Evolutionary conservation across 495 filamentous ascomycete species (phyloP), one percentile per base, ranked within the genome.

Genomic region (Xylaria longipes): DNA sequence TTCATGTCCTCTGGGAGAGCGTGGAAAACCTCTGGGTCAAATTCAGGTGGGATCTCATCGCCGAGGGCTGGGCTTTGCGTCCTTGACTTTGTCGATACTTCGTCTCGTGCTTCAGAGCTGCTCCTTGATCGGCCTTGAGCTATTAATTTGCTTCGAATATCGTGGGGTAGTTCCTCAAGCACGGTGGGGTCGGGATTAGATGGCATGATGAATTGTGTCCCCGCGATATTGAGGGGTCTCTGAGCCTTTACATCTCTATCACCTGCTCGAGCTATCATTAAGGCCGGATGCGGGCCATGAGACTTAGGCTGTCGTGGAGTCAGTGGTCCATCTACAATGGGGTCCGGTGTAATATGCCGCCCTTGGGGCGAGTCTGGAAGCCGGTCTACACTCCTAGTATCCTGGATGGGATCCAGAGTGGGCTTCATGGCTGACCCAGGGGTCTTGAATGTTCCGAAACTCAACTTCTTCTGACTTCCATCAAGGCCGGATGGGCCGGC

Each of bases 151-250:
- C 89, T 89, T 70, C 93, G 87, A 71, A 97, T 96, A 73, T 96
- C 92, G 20, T 83, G 83, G 3, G 93, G 93, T 3, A 97, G 86
- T 75, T 96, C 94, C 1, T 90, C 90, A 37, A 96, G 81, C 1
- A 95, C 90, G 39, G 84, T 81, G 0, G 90, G 91, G 76, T 98
- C 94, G 12, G 92, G 83, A 72, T 94, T 91, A 5, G 89, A 89
- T 4, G 94, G 94, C 75, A 98, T 81, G 71, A 97, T 89, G 78
- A 97, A 97, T 78, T 98, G 94, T 12, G 94, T 95, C 0, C 94
- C 94, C 4, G 87, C 80, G 0, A 91, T 89, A 75, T 98, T 97
- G 20, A 97, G 81, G 3, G 91, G 88, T 62, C 88, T 91, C 37
- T 84, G 85, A 71, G 87, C 82, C 73, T 88, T 88, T 37, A 77